Evolutionary conservation across 2,329 filamentous ascomycete genomes (phyloP).

Genomic region (Thermothelomyces thermophilus): DNA sequence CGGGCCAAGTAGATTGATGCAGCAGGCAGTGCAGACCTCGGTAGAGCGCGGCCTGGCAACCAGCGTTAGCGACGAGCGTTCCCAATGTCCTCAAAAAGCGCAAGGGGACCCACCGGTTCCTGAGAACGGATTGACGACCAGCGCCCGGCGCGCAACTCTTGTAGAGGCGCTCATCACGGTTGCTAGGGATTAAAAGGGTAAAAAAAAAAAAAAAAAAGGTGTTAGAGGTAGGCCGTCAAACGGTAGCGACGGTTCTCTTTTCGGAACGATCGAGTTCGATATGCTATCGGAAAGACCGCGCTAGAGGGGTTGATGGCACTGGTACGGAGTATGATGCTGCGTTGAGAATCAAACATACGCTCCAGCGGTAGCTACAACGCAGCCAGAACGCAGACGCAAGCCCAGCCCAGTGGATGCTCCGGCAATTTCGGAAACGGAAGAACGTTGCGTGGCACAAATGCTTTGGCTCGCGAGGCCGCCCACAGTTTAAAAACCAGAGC

Average conservation of each 20-base stretch:
- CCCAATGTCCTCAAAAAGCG: constrained; percentile 1
- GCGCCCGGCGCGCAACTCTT: constrained; percentile 48
- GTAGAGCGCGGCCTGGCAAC: constrained; percentile 38
- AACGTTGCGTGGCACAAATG: constrained; percentile 3
- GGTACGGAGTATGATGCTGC: neutral
- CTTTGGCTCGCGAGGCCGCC: neutral
- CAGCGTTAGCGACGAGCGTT: constrained; percentile 24
- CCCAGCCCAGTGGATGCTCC: neutral
- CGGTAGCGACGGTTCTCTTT: neutral
- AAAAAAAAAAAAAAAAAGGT: too few relatives aligned
- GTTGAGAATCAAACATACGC: neutral
- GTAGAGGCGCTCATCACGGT: constrained; percentile 50
- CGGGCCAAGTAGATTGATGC: constrained; percentile 42
- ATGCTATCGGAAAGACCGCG: constrained; percentile 6
- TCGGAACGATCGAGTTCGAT: neutral
- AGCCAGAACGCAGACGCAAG: neutral
- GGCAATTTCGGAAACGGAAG: constrained; percentile 9
- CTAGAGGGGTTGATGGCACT: neutral
- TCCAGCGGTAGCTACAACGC: neutral
- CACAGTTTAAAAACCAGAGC: neutral
- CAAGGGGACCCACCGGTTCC: constrained; percentile 36
- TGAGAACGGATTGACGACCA: constrained; percentile 46
- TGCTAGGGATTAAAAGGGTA: constrained; percentile 2
- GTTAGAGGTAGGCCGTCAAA: too few relatives aligned
- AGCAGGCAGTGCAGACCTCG: constrained; percentile 40